Evolutionary conservation across 1,139 yeast genomes (phyloP).

Genomic region (Scheffersomyces insectosa): DNA sequence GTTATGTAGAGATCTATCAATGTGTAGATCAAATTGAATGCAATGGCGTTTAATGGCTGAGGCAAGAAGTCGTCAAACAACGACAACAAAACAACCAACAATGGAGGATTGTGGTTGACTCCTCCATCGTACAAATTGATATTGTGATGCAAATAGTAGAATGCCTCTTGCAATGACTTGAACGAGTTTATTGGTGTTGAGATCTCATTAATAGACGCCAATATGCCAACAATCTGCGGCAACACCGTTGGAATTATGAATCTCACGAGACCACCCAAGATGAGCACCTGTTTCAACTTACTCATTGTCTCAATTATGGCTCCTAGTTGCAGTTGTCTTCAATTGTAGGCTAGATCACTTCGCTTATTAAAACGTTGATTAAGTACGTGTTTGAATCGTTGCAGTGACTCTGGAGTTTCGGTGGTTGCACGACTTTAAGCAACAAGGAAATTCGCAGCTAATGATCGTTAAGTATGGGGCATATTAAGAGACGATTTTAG

Average conservation of each 20-base stretch:
- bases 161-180: constrained; percentile 72
- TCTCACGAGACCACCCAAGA: constrained; percentile 33
- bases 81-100: constrained; percentile 55
- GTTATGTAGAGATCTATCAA: constrained; percentile 44
- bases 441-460: too few species aligned
- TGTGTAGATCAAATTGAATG: constrained; percentile 40
- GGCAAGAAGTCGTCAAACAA: constrained; percentile 33
- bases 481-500: too few species aligned
- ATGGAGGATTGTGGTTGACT: constrained; percentile 81
- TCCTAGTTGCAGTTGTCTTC: too few species aligned
- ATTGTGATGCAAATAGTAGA: constrained; percentile 61
- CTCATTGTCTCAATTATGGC: constrained; percentile 13
- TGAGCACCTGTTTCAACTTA: constrained; percentile 24
- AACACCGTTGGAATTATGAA: constrained; percentile 33
- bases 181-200: constrained; percentile 79
- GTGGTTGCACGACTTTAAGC: too few species aligned
- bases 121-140: constrained; percentile 81
- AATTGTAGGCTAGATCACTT: too few species aligned
- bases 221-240: constrained; percentile 29
- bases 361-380: too few species aligned
- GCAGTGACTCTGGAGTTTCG: too few species aligned
- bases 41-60: constrained; percentile 13
- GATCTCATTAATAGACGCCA: constrained; percentile 56
- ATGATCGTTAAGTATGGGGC: too few species aligned
- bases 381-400: too few species aligned